These are phyloP conservation scores for Debaryomyces subglobosus DNA, from an alignment of 1,139 yeast genomes.

Conservation along the genomic window DNA sequence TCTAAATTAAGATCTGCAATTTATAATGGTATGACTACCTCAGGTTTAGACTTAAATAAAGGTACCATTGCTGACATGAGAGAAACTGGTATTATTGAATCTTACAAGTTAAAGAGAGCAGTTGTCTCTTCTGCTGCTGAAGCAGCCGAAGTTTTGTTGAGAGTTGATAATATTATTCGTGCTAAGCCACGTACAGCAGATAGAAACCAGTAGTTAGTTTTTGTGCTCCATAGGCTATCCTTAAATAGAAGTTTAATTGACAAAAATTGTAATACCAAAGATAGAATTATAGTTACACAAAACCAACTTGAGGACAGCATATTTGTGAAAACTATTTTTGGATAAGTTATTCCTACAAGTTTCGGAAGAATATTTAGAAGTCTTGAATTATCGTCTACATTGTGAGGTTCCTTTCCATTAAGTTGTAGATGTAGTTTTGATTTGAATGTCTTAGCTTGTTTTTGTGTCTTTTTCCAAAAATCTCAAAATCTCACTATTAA, in stretches of 20 bases:
- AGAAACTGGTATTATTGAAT: slow-evolving; percentile 89
- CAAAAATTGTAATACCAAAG: background rate
- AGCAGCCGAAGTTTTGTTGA: slow-evolving; percentile 91
- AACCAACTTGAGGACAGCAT: background rate
- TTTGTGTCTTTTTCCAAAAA: too few species aligned
- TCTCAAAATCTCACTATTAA: too few species aligned
- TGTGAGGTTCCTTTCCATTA: too few species aligned
- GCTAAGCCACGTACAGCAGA: slow-evolving; percentile 98
- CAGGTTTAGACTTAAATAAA: slow-evolving; percentile 83
- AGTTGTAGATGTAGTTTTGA: too few species aligned
- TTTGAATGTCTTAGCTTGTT: too few species aligned
- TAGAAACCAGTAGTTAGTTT: slow-evolving; percentile 45
- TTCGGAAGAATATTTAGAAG: too few species aligned
- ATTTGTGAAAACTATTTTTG: too few species aligned
- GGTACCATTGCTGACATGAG: slow-evolving; percentile 94
- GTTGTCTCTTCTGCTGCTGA: slow-evolving; percentile 97
- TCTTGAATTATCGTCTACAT: too few species aligned
- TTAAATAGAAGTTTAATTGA: background rate
- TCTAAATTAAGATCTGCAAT: slow-evolving; percentile 90
- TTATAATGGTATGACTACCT: slow-evolving; percentile 88
- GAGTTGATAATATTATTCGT: slow-evolving; percentile 94
- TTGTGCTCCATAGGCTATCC: background rate
- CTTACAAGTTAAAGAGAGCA: slow-evolving; percentile 87
- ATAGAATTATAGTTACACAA: background rate
- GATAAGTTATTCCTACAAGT: background rate